A percentile compares a stretch with the other conserved stretches of the same genome.
These are phyloP conservation scores for Scheffersomyces quercinus DNA, from an alignment of 1,139 yeast genomes.

Conservation along the genomic window DNA sequence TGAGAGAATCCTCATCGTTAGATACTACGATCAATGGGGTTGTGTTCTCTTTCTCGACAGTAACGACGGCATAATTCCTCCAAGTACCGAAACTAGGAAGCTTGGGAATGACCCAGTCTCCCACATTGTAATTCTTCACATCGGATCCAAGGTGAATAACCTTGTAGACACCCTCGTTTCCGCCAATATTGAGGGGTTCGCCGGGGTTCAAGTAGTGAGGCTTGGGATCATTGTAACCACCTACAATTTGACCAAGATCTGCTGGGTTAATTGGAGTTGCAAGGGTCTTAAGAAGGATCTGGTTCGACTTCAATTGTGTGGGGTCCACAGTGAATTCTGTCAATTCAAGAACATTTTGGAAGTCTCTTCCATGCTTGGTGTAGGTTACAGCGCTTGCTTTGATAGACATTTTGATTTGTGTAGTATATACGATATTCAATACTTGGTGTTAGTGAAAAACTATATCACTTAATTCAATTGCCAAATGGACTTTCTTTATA, in stretches of 20 bases:
- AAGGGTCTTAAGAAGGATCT: constrained; percentile 17
- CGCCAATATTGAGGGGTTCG: constrained; percentile 37
- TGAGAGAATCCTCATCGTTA: constrained; percentile 12
- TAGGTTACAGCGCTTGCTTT: constrained; percentile 28
- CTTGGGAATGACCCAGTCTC: constrained; percentile 35
- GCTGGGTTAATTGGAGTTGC: constrained; percentile 37
- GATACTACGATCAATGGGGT: constrained; percentile 25
- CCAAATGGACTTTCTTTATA: too few relatives aligned
- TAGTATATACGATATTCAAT: too few relatives aligned
- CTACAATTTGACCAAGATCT: constrained; percentile 42
- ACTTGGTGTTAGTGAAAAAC: too few relatives aligned
- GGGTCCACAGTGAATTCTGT: constrained; percentile 11
- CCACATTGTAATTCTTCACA: constrained; percentile 20
- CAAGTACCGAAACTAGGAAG: constrained; percentile 37
- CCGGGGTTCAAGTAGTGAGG: constrained; percentile 31
- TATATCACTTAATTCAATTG: too few relatives aligned
- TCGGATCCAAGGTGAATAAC: constrained; percentile 25
- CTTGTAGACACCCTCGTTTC: constrained; percentile 38
- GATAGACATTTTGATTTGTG: not conserved
- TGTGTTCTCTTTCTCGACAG: constrained; percentile 13
- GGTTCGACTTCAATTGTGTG: constrained; percentile 11
- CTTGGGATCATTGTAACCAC: constrained; percentile 43
- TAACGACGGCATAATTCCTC: constrained; percentile 30
- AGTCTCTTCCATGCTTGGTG: constrained; percentile 17
- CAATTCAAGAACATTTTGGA: constrained; percentile 13